A percentile compares a stretch with the other conserved stretches of the same genome.
phyloP scores from a whole-genome alignment of 2,329 filamentous ascomycete genomes.

The Neonectria magnoliae region DNA sequence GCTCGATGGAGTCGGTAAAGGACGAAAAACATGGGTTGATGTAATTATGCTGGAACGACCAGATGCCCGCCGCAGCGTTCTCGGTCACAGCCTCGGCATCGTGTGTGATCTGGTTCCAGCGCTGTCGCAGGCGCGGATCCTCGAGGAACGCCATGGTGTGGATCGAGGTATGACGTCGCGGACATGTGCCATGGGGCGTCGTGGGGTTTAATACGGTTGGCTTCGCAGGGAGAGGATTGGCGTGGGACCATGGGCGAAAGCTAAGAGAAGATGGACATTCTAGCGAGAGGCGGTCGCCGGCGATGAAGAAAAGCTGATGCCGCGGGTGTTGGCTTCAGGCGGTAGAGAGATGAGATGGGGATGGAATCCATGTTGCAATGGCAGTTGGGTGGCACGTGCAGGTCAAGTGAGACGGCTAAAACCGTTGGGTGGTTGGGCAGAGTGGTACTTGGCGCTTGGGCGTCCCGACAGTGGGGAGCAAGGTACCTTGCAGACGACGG shows the following conservation, averaged over 20 bases:
- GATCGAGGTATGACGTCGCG: conserved; percentile 43
- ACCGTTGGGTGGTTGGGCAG: conserved; percentile 42
- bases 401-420: conserved; percentile 36
- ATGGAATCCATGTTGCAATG: conserved; percentile 27
- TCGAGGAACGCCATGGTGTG: conserved; percentile 69
- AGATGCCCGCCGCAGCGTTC: conserved; percentile 89
- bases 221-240: background rate
- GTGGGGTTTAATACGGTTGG: background rate
- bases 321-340: conserved; percentile 22
- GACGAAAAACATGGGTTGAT: conserved; percentile 81
- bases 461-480: conserved; percentile 15
- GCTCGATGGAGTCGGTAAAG: conserved; percentile 73
- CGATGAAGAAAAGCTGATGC: conserved; percentile 28
- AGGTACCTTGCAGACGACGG: conserved; percentile 22
- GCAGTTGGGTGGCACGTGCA: conserved; percentile 41
- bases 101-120: conserved; percentile 91
- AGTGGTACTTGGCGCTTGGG: conserved; percentile 29
- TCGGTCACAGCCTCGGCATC: conserved; percentile 92
- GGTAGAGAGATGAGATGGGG: conserved; percentile 33
- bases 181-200: conserved; percentile 28
- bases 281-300: conserved; percentile 22
- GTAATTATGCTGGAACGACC: conserved; percentile 87
- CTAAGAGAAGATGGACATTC: conserved; percentile 30
- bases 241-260: background rate
- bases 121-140: conserved; percentile 90